Percentiles rank a stretch among this genome's conserved stretches.
These are phyloP conservation scores for Cyclotella choctawhatcheeana DNA, from an alignment of 108 stramenopile genomes.

Conservation along the genomic window DNA sequence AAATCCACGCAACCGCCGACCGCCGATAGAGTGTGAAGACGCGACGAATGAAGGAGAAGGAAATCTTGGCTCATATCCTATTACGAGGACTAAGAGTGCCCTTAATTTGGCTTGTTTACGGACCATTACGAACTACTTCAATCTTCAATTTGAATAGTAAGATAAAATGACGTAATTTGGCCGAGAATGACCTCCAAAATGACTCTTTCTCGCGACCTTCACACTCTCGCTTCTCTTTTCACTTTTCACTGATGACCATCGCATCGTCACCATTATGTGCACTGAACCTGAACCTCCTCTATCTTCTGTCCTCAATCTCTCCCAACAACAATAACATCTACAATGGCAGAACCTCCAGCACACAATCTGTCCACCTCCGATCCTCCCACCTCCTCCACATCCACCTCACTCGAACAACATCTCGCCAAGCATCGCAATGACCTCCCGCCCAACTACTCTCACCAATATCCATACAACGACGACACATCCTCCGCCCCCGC, in stretches of 20 bases:
- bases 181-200: neutral
- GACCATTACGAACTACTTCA: neutral
- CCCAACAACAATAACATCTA: neutral
- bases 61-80: constrained; percentile 4
- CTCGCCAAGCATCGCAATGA: constrained; percentile 8
- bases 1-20: too few species aligned
- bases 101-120: too few species aligned
- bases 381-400: neutral
- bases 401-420: constrained; percentile 2
- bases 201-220: neutral
- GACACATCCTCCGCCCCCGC: neutral
- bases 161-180: too few species aligned
- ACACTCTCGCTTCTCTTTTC: neutral
- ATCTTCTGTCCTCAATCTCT: neutral
- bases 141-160: too few species aligned
- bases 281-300: too few species aligned
- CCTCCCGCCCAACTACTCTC: too few species aligned
- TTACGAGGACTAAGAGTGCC: too few species aligned
- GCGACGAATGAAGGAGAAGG: neutral
- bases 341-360: constrained; percentile 6
- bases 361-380: constrained; percentile 6
- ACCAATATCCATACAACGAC: neutral
- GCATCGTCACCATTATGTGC: too few species aligned
- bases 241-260: neutral
- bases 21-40: too few species aligned